Evolutionary conservation across 768 basidiomycete species (phyloP).

Genomic region (Holtermannia corniformis): DNA sequence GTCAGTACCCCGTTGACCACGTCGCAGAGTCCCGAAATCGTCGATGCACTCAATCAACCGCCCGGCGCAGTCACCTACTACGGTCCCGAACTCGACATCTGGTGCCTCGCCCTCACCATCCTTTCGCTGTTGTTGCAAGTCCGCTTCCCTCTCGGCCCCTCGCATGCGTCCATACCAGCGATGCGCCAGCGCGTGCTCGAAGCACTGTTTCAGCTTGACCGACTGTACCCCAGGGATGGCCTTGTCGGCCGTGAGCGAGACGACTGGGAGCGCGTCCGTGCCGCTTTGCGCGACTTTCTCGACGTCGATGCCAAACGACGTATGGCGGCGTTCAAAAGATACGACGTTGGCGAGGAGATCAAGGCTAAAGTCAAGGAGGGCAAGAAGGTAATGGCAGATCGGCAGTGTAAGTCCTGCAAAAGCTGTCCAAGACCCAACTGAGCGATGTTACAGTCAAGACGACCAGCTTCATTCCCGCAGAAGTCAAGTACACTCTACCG

Average conservation of each 20-base stretch:
- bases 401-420: conserved; percentile 4
- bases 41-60: conserved; percentile 39
- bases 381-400: conserved; percentile 1
- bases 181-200: conserved; percentile 40
- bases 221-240: conserved; percentile 19
- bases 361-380: not conserved
- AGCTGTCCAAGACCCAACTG: not conserved
- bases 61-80: conserved; percentile 42
- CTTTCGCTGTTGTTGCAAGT: conserved; percentile 39
- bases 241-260: conserved; percentile 17
- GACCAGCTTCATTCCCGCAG: conserved; percentile 39
- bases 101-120: conserved; percentile 45
- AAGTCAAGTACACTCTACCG: conserved; percentile 40
- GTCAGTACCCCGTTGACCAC: conserved; percentile 1
- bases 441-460: conserved; percentile 40
- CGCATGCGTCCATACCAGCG: conserved; percentile 36
- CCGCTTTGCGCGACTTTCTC: conserved; percentile 37
- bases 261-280: conserved; percentile 31
- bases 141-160: conserved; percentile 44
- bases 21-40: conserved; percentile 44
- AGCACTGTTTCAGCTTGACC: conserved; percentile 36
- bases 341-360: conserved; percentile 27
- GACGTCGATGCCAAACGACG: conserved; percentile 40
- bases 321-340: conserved; percentile 36
- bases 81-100: conserved; percentile 46